phyloP scores from a whole-genome alignment of 2,329 filamentous ascomycete genomes.

The Fusarium circinatum region DNA sequence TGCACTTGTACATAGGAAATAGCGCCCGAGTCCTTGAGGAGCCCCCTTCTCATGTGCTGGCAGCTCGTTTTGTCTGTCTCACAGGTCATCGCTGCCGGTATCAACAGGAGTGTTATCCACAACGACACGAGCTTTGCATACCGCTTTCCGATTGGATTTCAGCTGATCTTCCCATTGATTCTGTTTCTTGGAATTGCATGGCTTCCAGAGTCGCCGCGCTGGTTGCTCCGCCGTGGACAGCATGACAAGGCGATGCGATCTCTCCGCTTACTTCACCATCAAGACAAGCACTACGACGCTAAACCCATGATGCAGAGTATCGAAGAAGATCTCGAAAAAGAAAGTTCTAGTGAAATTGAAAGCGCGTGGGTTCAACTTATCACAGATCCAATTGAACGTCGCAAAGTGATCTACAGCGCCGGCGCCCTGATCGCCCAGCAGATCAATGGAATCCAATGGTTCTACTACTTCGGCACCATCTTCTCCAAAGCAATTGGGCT shows the following conservation, averaged over 20 bases:
- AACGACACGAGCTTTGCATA: conserved; percentile 47
- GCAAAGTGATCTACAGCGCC: conserved; percentile 57
- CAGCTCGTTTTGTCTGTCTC: conserved; percentile 52
- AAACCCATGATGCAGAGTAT: conserved; percentile 52
- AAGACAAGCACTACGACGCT: conserved; percentile 51
- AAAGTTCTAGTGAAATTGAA: conserved; percentile 42
- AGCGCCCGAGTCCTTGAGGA: conserved; percentile 47
- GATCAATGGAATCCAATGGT: conserved; percentile 61
- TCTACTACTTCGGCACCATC: conserved; percentile 56
- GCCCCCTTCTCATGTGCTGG: conserved; percentile 53
- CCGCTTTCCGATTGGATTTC: conserved; percentile 48
- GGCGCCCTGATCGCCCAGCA: conserved; percentile 59
- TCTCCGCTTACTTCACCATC: conserved; percentile 55
- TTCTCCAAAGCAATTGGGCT: conserved; percentile 56
- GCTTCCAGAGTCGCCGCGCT: conserved; percentile 46
- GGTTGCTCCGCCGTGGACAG: conserved; percentile 52
- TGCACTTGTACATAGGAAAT: conserved; percentile 38
- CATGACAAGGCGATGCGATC: conserved; percentile 53
- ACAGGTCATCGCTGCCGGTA: conserved; percentile 50
- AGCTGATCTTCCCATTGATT: conserved; percentile 42
- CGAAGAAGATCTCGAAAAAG: conserved; percentile 55
- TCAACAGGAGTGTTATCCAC: conserved; percentile 45
- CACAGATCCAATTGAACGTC: conserved; percentile 56
- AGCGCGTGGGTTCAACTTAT: conserved; percentile 54
- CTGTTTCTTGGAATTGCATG: conserved; percentile 37